Evolutionary conservation across 2,329 filamentous ascomycete genomes (phyloP).

Genomic region (Teratosphaeriaceae sp.): DNA sequence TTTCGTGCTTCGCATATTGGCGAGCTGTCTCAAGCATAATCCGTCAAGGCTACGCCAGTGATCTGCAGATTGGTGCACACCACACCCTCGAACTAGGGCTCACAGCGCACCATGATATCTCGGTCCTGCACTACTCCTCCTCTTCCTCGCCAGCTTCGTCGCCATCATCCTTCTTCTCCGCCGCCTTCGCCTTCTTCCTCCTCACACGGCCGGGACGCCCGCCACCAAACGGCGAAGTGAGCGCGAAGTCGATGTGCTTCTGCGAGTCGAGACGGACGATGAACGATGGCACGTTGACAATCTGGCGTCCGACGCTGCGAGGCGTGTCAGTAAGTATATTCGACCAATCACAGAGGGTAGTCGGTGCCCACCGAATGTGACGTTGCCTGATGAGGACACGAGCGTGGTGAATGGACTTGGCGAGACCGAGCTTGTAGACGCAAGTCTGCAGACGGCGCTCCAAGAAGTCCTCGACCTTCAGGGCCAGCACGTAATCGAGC

Average conservation of each 20-base stretch:
- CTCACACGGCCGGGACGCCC: conserved; percentile 95
- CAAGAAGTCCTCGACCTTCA: conserved; percentile 99
- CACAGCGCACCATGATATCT: too few species aligned
- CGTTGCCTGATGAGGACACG: conserved; percentile 99
- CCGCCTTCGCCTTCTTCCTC: conserved; percentile 99
- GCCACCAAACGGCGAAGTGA: conserved; percentile 95
- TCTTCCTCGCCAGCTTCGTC: conserved; percentile 83
- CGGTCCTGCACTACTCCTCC: conserved; percentile 27
- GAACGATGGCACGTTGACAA: conserved; percentile 99
- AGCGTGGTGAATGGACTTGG: conserved; percentile 99
- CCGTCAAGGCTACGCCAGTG: background rate
- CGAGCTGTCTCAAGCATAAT: background rate
- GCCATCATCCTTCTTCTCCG: conserved; percentile 72
- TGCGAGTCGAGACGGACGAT: conserved; percentile 99
- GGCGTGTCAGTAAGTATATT: conserved; percentile 17
- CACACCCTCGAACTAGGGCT: too few species aligned
- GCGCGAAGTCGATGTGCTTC: conserved; percentile 99
- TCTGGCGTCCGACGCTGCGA: conserved; percentile 92
- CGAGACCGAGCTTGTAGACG: conserved; percentile 99
- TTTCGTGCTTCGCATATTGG: background rate
- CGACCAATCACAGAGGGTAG: background rate
- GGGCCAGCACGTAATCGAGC: conserved; percentile 99
- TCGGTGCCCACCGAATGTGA: conserved; percentile 68
- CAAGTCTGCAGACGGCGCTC: conserved; percentile 99
- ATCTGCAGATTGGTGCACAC: background rate